phyloP scores from a whole-genome alignment of 176 grass and related monocot genomes.

The Stipa capillata region DNA sequence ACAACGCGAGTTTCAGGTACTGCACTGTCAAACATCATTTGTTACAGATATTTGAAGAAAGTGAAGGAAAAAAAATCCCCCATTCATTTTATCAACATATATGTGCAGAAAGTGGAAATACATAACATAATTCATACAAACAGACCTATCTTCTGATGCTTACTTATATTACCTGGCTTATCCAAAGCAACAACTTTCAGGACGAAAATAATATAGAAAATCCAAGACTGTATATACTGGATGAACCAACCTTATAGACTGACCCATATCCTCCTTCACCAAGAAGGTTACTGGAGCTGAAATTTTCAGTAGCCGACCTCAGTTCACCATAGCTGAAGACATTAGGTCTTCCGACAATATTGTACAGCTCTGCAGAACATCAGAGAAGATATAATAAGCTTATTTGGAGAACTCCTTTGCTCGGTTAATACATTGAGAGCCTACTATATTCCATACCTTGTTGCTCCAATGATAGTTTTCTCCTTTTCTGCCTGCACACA shows the following conservation, averaged over 20 bases:
- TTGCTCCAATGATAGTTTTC: slow-evolving; percentile 32
- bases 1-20: slow-evolving; percentile 3
- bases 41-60: background rate
- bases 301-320: slow-evolving; percentile 58
- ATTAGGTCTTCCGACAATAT: slow-evolving; percentile 51
- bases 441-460: slow-evolving; percentile 24
- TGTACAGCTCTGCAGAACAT: slow-evolving; percentile 50
- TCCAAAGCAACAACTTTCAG: background rate
- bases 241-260: slow-evolving; percentile 64
- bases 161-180: background rate
- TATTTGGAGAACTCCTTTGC: background rate
- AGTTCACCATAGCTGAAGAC: slow-evolving; percentile 64
- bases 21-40: background rate
- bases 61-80: background rate
- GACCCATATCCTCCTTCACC: slow-evolving; percentile 84
- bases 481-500: slow-evolving; percentile 43
- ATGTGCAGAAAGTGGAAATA: background rate
- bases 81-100: background rate
- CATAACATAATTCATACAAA: background rate
- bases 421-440: background rate
- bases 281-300: slow-evolving; percentile 67
- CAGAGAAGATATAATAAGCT: background rate
- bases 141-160: background rate
- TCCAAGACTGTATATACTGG: background rate
- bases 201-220: background rate